Evolutionary conservation across 2,329 filamentous ascomycete genomes (phyloP).

Genomic region (Drechslerella coelobrocha): DNA sequence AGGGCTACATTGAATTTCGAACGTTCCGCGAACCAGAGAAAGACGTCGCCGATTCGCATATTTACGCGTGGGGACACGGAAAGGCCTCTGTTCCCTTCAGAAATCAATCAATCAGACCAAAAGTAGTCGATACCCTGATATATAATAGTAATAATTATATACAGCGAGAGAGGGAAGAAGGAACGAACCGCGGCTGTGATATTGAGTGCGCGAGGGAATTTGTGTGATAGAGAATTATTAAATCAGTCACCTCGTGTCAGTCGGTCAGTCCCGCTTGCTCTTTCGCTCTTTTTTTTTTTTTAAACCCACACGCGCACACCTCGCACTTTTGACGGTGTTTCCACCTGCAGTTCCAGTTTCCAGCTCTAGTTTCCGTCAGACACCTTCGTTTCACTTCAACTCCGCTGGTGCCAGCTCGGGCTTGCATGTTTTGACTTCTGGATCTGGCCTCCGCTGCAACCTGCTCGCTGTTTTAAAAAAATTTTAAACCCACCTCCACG

Average conservation of each 20-base stretch:
- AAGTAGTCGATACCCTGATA: conserved; percentile 14
- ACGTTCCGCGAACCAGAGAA: conserved; percentile 11
- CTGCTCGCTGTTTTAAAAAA: background rate
- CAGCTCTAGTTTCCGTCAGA: conserved; percentile 1
- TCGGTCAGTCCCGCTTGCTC: background rate
- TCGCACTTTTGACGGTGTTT: background rate
- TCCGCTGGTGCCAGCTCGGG: background rate
- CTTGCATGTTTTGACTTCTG: background rate
- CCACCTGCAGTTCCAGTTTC: conserved; percentile 1
- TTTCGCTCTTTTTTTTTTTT: background rate
- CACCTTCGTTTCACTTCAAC: background rate
- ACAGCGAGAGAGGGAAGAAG: too few relatives aligned
- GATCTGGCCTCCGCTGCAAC: background rate
- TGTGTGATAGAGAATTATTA: background rate
- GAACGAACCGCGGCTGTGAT: too few relatives aligned
- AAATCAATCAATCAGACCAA: conserved; percentile 5
- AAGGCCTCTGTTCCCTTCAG: conserved; percentile 15
- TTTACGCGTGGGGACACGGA: conserved; percentile 44
- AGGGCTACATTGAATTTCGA: too few relatives aligned
- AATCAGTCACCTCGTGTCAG: background rate
- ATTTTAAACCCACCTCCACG: background rate
- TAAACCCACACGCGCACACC: background rate
- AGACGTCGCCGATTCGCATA: conserved; percentile 15
- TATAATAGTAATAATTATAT: too few relatives aligned
- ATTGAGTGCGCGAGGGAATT: too few relatives aligned